Percentiles rank a stretch among this genome's conserved stretches.
These are phyloP conservation scores for Ophiocordyceps camponoti-saundersi DNA, from an alignment of 2,329 filamentous ascomycete species.

Conservation along the genomic window DNA sequence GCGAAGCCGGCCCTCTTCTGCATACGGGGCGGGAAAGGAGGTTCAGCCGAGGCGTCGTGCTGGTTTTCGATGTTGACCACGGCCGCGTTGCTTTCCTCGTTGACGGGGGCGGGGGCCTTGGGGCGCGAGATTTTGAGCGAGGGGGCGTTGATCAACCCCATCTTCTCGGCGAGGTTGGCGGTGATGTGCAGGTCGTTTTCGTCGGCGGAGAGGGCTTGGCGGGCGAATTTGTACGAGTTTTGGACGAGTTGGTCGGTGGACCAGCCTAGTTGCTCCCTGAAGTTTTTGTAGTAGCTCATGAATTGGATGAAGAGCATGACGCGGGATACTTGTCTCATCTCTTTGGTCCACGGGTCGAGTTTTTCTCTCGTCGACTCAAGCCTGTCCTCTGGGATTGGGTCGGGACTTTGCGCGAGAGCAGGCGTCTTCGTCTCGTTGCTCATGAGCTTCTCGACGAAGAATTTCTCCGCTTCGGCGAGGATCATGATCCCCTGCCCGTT, in stretches of 20 bases:
- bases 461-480: background rate
- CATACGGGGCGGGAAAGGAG: too few species aligned
- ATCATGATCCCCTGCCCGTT: background rate
- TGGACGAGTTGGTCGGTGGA: background rate
- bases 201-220: background rate
- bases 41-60: too few species aligned
- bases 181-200: background rate
- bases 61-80: too few species aligned
- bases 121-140: too few species aligned
- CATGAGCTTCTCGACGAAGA: background rate
- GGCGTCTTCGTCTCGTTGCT: background rate
- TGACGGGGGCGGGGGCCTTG: too few species aligned
- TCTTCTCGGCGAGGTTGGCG: background rate
- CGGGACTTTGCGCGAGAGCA: background rate
- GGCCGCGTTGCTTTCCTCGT: too few species aligned
- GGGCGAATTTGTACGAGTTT: background rate
- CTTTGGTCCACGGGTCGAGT: background rate
- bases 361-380: background rate
- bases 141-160: background rate
- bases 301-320: background rate
- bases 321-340: background rate
- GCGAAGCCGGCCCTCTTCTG: too few species aligned
- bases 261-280: background rate
- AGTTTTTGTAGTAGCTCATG: background rate
- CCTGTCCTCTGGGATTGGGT: background rate